phyloP scores from a whole-genome alignment of 2,329 filamentous ascomycete genomes.

The Fusarium floridanum region DNA sequence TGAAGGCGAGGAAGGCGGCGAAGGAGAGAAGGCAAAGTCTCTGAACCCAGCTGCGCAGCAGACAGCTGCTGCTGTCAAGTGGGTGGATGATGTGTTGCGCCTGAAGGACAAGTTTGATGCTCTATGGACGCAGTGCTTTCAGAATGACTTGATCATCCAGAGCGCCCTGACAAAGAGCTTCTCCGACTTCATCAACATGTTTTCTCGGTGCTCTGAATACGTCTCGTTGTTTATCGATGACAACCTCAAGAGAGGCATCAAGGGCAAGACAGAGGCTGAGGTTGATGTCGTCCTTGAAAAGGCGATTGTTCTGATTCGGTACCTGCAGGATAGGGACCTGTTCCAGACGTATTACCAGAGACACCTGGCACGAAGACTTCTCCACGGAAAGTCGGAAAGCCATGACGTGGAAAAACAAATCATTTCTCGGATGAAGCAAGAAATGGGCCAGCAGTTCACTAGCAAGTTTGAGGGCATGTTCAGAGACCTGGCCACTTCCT shows the following conservation, averaged over 20 bases:
- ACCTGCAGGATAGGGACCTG: constrained; percentile 90
- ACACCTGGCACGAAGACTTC: constrained; percentile 86
- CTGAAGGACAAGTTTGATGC: constrained; percentile 92
- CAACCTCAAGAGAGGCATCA: constrained; percentile 92
- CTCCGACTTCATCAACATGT: constrained; percentile 93
- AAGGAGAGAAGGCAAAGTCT: constrained; percentile 53
- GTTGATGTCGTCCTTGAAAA: constrained; percentile 88
- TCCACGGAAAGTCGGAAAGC: constrained; percentile 91
- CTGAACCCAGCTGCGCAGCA: constrained; percentile 75
- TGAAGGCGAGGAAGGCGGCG: constrained; percentile 62
- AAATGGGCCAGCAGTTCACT: constrained; percentile 94
- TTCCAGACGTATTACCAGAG: constrained; percentile 99
- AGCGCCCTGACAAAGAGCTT: constrained; percentile 89
- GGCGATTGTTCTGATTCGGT: constrained; percentile 87
- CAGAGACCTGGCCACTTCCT: constrained; percentile 91
- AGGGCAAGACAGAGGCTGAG: constrained; percentile 90
- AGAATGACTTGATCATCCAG: constrained; percentile 81
- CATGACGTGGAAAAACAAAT: constrained; percentile 95
- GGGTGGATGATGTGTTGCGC: constrained; percentile 90
- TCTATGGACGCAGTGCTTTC: constrained; percentile 81
- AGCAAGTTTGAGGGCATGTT: constrained; percentile 97
- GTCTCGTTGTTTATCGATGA: constrained; percentile 98
- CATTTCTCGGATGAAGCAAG: constrained; percentile 96
- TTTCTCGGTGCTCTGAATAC: constrained; percentile 86
- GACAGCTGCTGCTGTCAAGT: constrained; percentile 89